Evolutionary conservation across 805 yeast species (phyloP).

Genomic region (Middelhovenomyces tepae): DNA sequence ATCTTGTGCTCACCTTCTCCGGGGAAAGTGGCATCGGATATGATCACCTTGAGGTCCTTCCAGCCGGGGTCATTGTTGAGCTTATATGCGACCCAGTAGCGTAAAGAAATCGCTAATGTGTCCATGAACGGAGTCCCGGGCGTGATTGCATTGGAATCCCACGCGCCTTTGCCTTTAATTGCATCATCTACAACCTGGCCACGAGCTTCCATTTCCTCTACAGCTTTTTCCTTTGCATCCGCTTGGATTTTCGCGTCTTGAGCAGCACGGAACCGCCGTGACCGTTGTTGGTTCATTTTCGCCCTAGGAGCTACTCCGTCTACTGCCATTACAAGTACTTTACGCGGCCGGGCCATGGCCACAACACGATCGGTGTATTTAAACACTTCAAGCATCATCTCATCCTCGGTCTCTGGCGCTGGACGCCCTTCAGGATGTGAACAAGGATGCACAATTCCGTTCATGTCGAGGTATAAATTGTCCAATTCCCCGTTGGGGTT

Average conservation of each 20-base stretch:
- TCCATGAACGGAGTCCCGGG: slow-evolving; percentile 99
- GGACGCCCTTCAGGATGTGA: slow-evolving; percentile 96
- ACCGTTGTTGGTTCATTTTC: slow-evolving; percentile 93
- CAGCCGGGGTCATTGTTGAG: slow-evolving; percentile 87
- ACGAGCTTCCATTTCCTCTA: slow-evolving; percentile 48
- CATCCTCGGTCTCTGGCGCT: slow-evolving; percentile 93
- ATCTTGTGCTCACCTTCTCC: slow-evolving; percentile 99
- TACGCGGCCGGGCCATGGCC: slow-evolving; percentile 90
- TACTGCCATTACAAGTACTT: slow-evolving; percentile 87
- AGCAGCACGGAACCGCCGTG: slow-evolving; percentile 88
- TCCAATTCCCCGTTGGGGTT: slow-evolving; percentile 96
- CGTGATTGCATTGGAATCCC: slow-evolving; percentile 96
- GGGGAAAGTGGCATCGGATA: slow-evolving; percentile 94
- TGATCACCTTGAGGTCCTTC: slow-evolving; percentile 79
- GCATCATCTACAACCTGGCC: slow-evolving; percentile 75
- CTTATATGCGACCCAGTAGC: slow-evolving; percentile 91
- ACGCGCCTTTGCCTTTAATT: slow-evolving; percentile 57
- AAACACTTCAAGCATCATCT: slow-evolving; percentile 91
- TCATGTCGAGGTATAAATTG: slow-evolving; percentile 92
- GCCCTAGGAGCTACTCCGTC: slow-evolving; percentile 99
- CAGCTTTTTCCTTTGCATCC: slow-evolving; percentile 53
- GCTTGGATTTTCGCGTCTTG: slow-evolving; percentile 71
- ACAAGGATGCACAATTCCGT: slow-evolving; percentile 98
- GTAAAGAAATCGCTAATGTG: slow-evolving; percentile 65
- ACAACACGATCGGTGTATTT: slow-evolving; percentile 87